Percentiles rank a stretch among this genome's conserved stretches.
Conservation (phyloP, 768 basidiomycete species). For the Psilocybe cubensis region DNA sequence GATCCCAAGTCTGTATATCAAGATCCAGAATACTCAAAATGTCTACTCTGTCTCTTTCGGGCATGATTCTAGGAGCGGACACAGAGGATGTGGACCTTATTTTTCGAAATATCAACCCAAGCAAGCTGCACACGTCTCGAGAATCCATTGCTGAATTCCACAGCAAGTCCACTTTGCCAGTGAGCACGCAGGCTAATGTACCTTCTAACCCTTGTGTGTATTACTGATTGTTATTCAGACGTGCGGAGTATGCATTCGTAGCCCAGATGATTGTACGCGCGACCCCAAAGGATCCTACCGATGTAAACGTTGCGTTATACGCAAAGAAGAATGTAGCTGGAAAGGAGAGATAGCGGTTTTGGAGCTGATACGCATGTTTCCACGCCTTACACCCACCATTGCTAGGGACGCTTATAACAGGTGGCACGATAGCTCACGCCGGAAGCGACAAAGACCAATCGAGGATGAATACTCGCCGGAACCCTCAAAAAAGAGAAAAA, state of each 20-base stretch:
- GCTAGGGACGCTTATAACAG: not conserved
- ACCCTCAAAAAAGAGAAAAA: not conserved
- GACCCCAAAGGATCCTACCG: not conserved
- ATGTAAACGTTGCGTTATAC: not conserved
- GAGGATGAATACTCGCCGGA: not conserved
- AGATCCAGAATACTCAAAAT: too few species aligned
- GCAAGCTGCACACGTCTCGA: not conserved
- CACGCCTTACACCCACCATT: not conserved
- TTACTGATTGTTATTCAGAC: not conserved
- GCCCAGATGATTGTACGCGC: not conserved
- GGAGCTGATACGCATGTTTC: not conserved
- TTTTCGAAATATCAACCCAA: not conserved
- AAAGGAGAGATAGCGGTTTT: not conserved
- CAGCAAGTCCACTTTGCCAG: not conserved
- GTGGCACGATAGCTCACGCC: not conserved
- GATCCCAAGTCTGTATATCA: too few species aligned
- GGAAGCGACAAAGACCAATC: not conserved
- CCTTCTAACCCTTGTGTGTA: not conserved
- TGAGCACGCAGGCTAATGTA: not conserved
- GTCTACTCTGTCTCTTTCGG: not conserved
- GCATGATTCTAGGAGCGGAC: not conserved
- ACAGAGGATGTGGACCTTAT: not conserved
- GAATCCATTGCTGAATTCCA: not conserved
- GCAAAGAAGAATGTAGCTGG: constrained; percentile 4
- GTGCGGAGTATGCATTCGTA: not conserved